Evolutionary conservation across 768 basidiomycete genomes (phyloP).

Genomic region (Multifurca ochricompacta): DNA sequence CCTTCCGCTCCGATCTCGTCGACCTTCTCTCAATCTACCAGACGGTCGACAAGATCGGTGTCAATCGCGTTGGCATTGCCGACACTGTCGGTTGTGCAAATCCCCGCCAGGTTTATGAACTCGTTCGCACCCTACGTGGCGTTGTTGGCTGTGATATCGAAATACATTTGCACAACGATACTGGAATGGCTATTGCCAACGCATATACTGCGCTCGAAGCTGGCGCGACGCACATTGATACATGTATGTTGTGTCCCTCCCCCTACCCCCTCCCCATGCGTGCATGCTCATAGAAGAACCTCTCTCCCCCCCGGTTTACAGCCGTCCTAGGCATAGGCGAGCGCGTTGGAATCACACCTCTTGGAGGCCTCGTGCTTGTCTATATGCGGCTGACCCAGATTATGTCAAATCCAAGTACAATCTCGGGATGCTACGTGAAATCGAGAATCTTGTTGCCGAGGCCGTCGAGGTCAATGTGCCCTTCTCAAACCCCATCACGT

Average conservation of each 20-base stretch:
- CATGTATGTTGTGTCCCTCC: slow-evolving; percentile 50
- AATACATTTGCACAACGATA: slow-evolving; percentile 97
- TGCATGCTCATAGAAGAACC: slow-evolving; percentile 2
- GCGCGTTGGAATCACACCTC: slow-evolving; percentile 96
- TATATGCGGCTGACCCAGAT: slow-evolving; percentile 95
- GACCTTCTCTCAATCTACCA: slow-evolving; percentile 98
- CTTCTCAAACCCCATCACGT: slow-evolving; percentile 95
- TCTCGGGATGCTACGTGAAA: slow-evolving; percentile 92
- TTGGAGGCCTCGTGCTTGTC: slow-evolving; percentile 96
- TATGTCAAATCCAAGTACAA: slow-evolving; percentile 99
- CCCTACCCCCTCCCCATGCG: too few species aligned
- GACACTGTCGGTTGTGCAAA: slow-evolving; percentile 99
- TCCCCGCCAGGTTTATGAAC: slow-evolving; percentile 96
- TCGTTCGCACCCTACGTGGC: slow-evolving; percentile 91
- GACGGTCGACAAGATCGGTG: slow-evolving; percentile 98
- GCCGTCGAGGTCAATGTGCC: slow-evolving; percentile 97
- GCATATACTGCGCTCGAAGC: slow-evolving; percentile 98
- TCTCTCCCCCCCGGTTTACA: slow-evolving; percentile 31
- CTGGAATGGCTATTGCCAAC: slow-evolving; percentile 98
- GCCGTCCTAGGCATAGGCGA: slow-evolving; percentile 97
- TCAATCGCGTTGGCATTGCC: slow-evolving; percentile 97
- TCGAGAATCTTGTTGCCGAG: slow-evolving; percentile 98
- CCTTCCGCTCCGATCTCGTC: slow-evolving; percentile 98
- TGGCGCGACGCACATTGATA: slow-evolving; percentile 98
- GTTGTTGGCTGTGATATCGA: slow-evolving; percentile 98